Percentiles rank a stretch among this genome's conserved stretches.
These are phyloP conservation scores for Sporobolomyces phaffii DNA, from an alignment of 768 basidiomycete species.

Conservation along the genomic window DNA sequence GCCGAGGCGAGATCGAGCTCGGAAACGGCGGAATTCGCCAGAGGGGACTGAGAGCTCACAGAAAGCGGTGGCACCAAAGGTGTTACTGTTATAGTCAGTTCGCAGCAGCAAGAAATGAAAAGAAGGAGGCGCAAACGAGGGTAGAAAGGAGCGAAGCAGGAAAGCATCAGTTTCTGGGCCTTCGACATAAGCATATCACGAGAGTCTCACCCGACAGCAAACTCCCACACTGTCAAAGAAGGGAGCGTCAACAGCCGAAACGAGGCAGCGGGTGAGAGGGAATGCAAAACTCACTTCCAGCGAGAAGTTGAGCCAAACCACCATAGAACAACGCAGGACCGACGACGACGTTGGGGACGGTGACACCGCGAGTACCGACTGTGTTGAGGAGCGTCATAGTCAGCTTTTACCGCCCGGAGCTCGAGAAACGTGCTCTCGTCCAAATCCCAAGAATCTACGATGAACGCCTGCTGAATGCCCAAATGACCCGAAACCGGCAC, in stretches of 20 bases:
- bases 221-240: slow-evolving; percentile 43
- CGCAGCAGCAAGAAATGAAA: no score
- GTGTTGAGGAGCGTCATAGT: no score
- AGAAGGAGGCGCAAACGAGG: no score
- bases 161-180: neutral
- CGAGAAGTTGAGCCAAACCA: slow-evolving; percentile 40
- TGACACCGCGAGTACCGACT: slow-evolving; percentile 40
- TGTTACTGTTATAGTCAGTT: slow-evolving; percentile 47
- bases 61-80: slow-evolving; percentile 56
- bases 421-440: neutral
- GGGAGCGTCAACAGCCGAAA: neutral
- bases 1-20: no score
- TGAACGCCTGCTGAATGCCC: no score
- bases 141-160: neutral
- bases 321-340: slow-evolving; percentile 28
- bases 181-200: neutral
- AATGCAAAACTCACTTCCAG: slow-evolving; percentile 32
- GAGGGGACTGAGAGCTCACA: no score
- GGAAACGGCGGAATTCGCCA: no score
- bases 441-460: neutral
- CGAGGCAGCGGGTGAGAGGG: neutral
- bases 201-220: slow-evolving; percentile 40
- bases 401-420: no score
- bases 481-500: no score
- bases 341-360: slow-evolving; percentile 23